Conservation (phyloP, 176 grass and related monocot genomes). For the Thinopyrum elongatum region DNA sequence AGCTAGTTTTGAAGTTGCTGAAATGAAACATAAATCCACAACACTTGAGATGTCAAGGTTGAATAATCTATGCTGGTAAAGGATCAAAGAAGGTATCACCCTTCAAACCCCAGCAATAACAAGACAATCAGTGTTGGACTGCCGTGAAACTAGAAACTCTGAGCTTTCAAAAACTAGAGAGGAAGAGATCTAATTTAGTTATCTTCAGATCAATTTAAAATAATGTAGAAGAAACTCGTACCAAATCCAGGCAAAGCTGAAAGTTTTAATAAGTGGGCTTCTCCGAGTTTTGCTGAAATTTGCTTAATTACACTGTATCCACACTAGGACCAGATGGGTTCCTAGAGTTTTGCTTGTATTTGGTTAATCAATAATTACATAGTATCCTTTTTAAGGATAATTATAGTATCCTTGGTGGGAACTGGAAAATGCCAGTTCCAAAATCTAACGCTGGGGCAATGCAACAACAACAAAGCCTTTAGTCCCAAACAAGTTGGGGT, state of each 20-base stretch:
- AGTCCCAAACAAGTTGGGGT: too few relatives aligned
- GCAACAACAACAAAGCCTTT: background rate
- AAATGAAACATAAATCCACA: constrained; percentile 21
- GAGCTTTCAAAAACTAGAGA: background rate
- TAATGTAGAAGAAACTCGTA: background rate
- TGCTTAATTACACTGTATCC: background rate
- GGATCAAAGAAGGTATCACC: background rate
- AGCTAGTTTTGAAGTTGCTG: background rate
- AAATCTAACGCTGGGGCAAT: background rate
- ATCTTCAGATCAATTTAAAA: background rate
- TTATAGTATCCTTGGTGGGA: background rate
- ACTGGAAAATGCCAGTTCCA: constrained; percentile 10
- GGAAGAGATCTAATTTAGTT: background rate
- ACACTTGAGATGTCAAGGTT: background rate
- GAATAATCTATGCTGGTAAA: background rate
- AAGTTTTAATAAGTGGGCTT: background rate
- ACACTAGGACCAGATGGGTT: too few relatives aligned
- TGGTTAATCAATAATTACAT: background rate
- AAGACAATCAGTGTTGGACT: constrained; percentile 2
- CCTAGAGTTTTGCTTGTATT: background rate
- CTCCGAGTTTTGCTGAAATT: background rate
- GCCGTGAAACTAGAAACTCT: background rate
- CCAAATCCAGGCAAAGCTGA: background rate
- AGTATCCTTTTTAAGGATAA: background rate
- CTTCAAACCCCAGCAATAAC: constrained; percentile 1